Evolutionary conservation across 1,284 basidiomycete species (phyloP), one percentile per base, ranked within the genome.

Genomic region (Kalmanozyma brasiliensis): DNA sequence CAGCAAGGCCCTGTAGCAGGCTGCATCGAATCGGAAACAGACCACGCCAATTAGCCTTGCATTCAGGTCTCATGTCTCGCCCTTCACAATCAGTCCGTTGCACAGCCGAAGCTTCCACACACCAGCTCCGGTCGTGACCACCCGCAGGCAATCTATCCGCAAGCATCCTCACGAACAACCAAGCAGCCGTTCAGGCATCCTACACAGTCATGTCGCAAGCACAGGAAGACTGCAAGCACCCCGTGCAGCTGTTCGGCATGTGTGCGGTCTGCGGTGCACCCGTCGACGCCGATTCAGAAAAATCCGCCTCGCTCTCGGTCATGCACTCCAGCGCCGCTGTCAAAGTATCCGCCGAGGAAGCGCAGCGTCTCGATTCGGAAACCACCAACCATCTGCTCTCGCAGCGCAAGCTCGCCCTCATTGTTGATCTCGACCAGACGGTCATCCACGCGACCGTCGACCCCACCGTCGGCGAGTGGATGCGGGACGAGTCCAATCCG

Each of bases 391-490:
- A 89, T 62, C 88, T 98, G 24, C 86, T 93, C 71, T 86, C 87
- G 46, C 85, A 88, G 14, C 87, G 89, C 57, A 93, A 90, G 79
- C 88, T 98, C 20, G 93, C 92, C 11, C 88, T 98, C 64, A 97
- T 98, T 76, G 95, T 98, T 74, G 95, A 98, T 85, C 88, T 98
- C 36, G 95, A 98, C 84, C 95, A 98, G 83, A 98, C 95, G 8
- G 94, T 98, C 79, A 93, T 98, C 9, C 95, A 98, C 81, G 95
- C 96, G 10, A 98, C 95, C 0, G 95, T 98, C 32, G 95, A 98
- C 83, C 94, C 96, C 1, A 98, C 95, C 0, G 93, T 98, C 0
- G 94, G 93, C 23, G 94, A 98, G 81, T 98, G 95, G 95, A 91
- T 97, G 80, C 83, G 86, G 1, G 93, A 95, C 79, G 90, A 84